Base-by-base conservation (phyloP, 139 green algal genomes). In the Chlamydomonas eustigma region DNA sequence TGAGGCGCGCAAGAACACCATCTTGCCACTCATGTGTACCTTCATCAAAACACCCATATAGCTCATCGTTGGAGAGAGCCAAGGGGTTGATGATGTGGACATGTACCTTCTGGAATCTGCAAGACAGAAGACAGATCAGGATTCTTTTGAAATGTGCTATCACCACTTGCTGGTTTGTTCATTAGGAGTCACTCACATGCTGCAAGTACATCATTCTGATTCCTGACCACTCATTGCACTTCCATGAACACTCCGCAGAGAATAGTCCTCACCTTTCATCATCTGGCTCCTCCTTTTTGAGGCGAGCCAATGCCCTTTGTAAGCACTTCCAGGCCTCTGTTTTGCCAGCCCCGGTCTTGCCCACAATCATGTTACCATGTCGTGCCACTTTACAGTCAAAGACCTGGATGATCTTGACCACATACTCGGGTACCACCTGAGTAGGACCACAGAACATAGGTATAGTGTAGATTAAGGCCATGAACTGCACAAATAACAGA, bases 341-440 rank as follows among this genome's bases (percentile, higher is more conserved):
- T 81, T 97, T 97, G 76, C 92, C 92, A 31, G 85, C 80, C 74
- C 91, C 91, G 30, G 92, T 95, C 72, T 90, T 90, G 38, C 91
- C 92, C 33, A 97, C 92, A 51, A 97, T 91, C 92, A 97, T 97
- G 83, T 96, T 96, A 74, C 92, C 92, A 83, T 97, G 92, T 4
- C 92, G 83, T 18, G 91, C 90, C 4, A 93, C 87, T 83, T 96
- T 97, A 84, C 91, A 96, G 81, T 97, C 91, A 79, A 92, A 95
- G 38, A 97, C 89, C 87, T 97, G 89, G 32, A 94, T 90, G 70
- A 97, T 93, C 86, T 97, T 97, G 31, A 83, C 85, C 8, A 97
- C 77, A 71, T 89, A 95, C 38, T 93, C 88, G 25, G 88, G 83
- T 37, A 94, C 86, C 1, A 93, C 77, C 88, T 97, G 88, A 39